A percentile compares a stretch with the other conserved stretches of the same genome.
These are phyloP conservation scores for Boletales sp. DNA, from an alignment of 768 basidiomycete genomes.

Conservation along the genomic window DNA sequence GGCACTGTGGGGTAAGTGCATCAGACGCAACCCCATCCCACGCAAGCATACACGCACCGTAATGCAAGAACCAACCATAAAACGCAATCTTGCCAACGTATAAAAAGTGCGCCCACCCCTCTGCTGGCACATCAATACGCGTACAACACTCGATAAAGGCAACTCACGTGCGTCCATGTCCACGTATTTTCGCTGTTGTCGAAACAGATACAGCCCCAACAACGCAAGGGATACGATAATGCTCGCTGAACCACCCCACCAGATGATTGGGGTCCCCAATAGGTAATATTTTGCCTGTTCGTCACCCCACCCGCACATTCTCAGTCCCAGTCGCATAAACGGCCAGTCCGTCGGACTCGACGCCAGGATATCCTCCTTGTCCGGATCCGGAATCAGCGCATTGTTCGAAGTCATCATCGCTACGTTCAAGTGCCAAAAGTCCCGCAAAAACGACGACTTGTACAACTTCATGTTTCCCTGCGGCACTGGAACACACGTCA, in stretches of 20 bases:
- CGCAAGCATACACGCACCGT: constrained; percentile 46
- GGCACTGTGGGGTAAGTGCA: constrained; percentile 53
- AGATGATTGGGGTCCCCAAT: constrained; percentile 86
- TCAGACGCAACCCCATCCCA: neutral
- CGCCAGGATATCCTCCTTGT: constrained; percentile 97
- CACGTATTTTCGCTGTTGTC: constrained; percentile 82
- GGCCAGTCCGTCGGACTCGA: constrained; percentile 95
- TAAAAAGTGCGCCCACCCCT: constrained; percentile 92
- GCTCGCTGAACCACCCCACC: constrained; percentile 79
- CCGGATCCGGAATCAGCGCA: constrained; percentile 93
- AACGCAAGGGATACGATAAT: constrained; percentile 52
- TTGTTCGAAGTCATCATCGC: constrained; percentile 99
- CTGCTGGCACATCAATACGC: constrained; percentile 33
- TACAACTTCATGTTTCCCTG: constrained; percentile 80
- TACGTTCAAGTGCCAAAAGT: constrained; percentile 99
- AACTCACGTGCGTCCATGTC: constrained; percentile 86
- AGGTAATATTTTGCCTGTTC: constrained; percentile 88
- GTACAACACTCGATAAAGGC: neutral
- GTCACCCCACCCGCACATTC: constrained; percentile 98
- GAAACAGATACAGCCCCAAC: constrained; percentile 68
- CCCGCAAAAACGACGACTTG: constrained; percentile 87
- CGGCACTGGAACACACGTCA: constrained; percentile 54
- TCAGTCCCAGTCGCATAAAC: constrained; percentile 78
- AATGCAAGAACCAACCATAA: constrained; percentile 91
- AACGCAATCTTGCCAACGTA: constrained; percentile 91